phyloP scores from a whole-genome alignment of 306 rosid genomes.

The Cicer pinnatifidum region DNA sequence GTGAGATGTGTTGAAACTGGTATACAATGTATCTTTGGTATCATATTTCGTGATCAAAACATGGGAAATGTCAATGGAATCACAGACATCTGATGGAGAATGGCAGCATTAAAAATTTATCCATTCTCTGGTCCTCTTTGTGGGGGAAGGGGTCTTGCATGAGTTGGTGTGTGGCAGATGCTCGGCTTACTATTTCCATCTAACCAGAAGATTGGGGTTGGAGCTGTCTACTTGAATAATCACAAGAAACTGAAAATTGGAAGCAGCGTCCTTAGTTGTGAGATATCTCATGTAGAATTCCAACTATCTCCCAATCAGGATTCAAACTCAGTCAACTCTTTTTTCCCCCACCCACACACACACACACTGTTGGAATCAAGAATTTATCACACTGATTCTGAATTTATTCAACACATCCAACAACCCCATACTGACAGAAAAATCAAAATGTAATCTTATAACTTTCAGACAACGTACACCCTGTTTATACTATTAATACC shows the following conservation, averaged over 20 bases:
- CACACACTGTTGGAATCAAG: not conserved
- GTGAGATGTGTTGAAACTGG: not conserved
- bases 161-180: not conserved
- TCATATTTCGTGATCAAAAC: constrained; percentile 5
- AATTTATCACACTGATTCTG: no score
- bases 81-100: constrained; percentile 1
- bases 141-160: not conserved
- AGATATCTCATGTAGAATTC: not conserved
- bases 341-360: not conserved
- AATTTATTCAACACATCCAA: no score
- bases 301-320: not conserved
- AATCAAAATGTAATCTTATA: not conserved
- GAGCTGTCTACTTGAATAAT: not conserved
- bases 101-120: not conserved
- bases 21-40: not conserved
- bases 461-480: no score
- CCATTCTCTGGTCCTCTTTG: not conserved
- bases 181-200: not conserved
- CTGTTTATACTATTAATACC: not conserved
- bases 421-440: not conserved
- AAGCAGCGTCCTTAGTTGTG: not conserved
- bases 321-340: not conserved
- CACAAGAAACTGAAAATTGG: not conserved
- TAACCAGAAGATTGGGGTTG: not conserved
- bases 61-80: constrained; percentile 12